Evolutionary conservation across 2,329 filamentous ascomycete genomes (phyloP), one percentile per base, ranked within the genome.

Genomic region (Ascochyta viciae-villosae): DNA sequence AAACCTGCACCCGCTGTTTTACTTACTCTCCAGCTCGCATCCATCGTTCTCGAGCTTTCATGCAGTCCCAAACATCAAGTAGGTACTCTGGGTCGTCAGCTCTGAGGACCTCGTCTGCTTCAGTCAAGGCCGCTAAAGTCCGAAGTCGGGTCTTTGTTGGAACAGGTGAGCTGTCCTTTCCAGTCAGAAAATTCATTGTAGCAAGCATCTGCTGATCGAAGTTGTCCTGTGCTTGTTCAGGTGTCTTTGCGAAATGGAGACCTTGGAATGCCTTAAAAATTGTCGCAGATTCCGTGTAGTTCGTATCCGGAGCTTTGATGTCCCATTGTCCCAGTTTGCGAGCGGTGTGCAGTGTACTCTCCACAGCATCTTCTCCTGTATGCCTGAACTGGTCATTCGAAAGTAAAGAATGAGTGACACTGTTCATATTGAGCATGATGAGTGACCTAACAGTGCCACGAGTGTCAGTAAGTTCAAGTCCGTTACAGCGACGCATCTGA

Each of bases 271-370:
- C 87, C 66, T 88, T 89, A 77, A 96, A 97, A 0, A 94, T 80
- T 1, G 86, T 88, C 3, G 89, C 87, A 1, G 88, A 82, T 51
- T 89, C 85, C 27, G 85, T 88, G 12, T 83, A 80, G 44, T 83
- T 85, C 3, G 82, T 78, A 7, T 82, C 80, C 0, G 92, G 90
- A 0, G 88, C 87, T 13, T 91, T 90, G 19, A 98, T 82, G 71
- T 97, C 93, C 95, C 95, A 99, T 67, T 94, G 89, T 64, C 95
- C 92, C 15, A 98, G 81, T 62, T 89, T 89, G 57, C 91, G 85
- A 19, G 93, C 92, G 6, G 91, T 91, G 49, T 87, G 85, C 61
- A 96, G 89, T 49, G 91, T 91, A 58, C 84, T 89, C 42, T 92
- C 88, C 7, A 90, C 79, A 0, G 85, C 86, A 7, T 82, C 77